Percentiles rank a stretch among this genome's conserved stretches.
These are phyloP conservation scores for Diaporthe vexans DNA, from an alignment of 2,329 filamentous ascomycete species.

Conservation along the genomic window DNA sequence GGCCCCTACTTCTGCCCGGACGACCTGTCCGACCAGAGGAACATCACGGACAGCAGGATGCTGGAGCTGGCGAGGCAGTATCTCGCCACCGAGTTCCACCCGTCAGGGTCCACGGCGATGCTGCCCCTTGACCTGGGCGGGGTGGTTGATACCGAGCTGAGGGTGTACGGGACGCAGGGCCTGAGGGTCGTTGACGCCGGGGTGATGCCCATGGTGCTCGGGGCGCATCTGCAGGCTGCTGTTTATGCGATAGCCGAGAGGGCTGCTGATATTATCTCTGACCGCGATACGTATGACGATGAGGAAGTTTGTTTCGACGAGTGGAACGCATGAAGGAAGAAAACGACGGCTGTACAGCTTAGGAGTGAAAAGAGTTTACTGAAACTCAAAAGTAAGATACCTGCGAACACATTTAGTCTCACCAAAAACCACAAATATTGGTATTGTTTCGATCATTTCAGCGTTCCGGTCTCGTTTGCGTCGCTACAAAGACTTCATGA, in stretches of 20 bases:
- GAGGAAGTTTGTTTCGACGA: not conserved
- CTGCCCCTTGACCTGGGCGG: slow-evolving; percentile 49
- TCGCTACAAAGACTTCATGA: not conserved
- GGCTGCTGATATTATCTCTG: slow-evolving; percentile 47
- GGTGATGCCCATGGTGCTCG: slow-evolving; percentile 62
- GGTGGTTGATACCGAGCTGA: slow-evolving; percentile 59
- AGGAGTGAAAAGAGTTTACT: not conserved
- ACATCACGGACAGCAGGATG: slow-evolving; percentile 54
- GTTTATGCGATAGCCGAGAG: slow-evolving; percentile 68
- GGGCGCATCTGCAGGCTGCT: slow-evolving; percentile 62
- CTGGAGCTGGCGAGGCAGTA: slow-evolving; percentile 52
- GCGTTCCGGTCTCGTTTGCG: not conserved
- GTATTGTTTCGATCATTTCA: not conserved
- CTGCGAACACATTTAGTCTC: not conserved
- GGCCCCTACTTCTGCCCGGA: slow-evolving; percentile 51
- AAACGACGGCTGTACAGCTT: not conserved
- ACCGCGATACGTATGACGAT: not conserved
- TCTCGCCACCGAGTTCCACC: slow-evolving; percentile 47
- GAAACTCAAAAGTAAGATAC: not conserved
- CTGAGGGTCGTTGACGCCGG: slow-evolving; percentile 63
- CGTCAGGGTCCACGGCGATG: slow-evolving; percentile 43
- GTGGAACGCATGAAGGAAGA: not conserved
- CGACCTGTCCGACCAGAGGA: slow-evolving; percentile 44
- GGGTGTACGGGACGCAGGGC: slow-evolving; percentile 61
- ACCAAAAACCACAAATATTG: slow-evolving; percentile 10